Percentiles rank a stretch among this genome's conserved stretches.
Evolutionary conservation across 2,329 filamentous ascomycete genomes (phyloP).

Genomic region (Rhynchosporium graminicola): DNA sequence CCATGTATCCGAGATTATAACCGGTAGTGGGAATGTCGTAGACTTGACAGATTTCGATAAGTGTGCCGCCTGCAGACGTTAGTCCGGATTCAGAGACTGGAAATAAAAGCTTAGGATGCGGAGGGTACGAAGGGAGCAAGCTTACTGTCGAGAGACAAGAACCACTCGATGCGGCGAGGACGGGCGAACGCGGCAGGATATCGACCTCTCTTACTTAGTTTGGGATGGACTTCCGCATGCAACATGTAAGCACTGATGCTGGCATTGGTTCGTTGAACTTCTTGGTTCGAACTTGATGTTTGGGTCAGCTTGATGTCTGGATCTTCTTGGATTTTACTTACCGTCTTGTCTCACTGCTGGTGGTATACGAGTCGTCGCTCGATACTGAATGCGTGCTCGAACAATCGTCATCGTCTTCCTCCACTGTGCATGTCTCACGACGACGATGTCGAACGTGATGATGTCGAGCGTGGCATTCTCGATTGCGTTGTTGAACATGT

Average conservation of each 20-base stretch:
- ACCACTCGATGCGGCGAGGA: conserved; percentile 26
- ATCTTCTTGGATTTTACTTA: conserved; percentile 1
- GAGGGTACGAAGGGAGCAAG: conserved; percentile 1
- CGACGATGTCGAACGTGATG: too few relatives aligned
- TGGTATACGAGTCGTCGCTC: too few relatives aligned
- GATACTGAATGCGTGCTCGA: too few relatives aligned
- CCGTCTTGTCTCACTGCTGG: conserved; percentile 17
- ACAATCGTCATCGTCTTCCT: too few relatives aligned
- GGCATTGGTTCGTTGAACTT: conserved; percentile 31
- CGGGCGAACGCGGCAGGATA: conserved; percentile 30
- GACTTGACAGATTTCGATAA: conserved; percentile 22
- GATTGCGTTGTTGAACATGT: too few relatives aligned
- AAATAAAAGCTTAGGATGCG: not conserved
- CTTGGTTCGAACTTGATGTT: conserved; percentile 27
- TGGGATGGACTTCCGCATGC: conserved; percentile 33
- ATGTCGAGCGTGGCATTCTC: too few relatives aligned
- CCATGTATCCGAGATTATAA: conserved; percentile 2
- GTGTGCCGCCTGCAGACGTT: conserved; percentile 1
- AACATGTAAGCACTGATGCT: conserved; percentile 18
- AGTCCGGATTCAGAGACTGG: not conserved
- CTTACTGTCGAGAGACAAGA: conserved; percentile 30
- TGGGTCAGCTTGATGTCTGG: not conserved
- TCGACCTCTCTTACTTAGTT: conserved; percentile 20
- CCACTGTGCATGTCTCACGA: too few relatives aligned
- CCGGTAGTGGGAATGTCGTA: conserved; percentile 15